phyloP scores from a whole-genome alignment of 2,329 filamentous ascomycete genomes.

The Cladosporium oxysporum region DNA sequence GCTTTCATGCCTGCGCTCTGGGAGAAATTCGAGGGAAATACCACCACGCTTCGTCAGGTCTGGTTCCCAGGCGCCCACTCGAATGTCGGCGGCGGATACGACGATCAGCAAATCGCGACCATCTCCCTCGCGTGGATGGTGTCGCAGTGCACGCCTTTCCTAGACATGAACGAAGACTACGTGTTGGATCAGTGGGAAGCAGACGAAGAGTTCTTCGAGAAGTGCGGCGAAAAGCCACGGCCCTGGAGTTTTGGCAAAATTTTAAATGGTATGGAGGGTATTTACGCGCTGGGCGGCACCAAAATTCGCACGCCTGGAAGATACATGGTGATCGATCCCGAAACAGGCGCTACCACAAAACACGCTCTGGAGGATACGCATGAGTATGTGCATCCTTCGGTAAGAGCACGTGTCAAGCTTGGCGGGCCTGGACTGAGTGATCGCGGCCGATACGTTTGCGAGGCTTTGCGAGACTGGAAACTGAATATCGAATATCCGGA shows the following conservation, averaged over 20 bases:
- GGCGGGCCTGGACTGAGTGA: slow-evolving; percentile 50
- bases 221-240: slow-evolving; percentile 42
- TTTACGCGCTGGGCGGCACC: slow-evolving; percentile 50
- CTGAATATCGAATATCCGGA: slow-evolving; percentile 46
- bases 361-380: slow-evolving; percentile 50
- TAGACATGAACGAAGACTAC: slow-evolving; percentile 51
- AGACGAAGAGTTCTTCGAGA: slow-evolving; percentile 48
- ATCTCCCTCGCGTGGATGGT: slow-evolving; percentile 61
- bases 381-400: slow-evolving; percentile 55
- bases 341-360: slow-evolving; percentile 43
- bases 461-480: slow-evolving; percentile 49
- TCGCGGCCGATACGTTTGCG: slow-evolving; percentile 47
- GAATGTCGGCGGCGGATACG: slow-evolving; percentile 49
- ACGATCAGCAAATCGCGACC: slow-evolving; percentile 51
- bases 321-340: slow-evolving; percentile 50
- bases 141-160: slow-evolving; percentile 50
- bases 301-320: slow-evolving; percentile 49
- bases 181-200: slow-evolving; percentile 50
- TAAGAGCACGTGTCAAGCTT: slow-evolving; percentile 47
- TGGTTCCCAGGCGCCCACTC: slow-evolving; percentile 52
- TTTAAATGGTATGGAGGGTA: slow-evolving; percentile 47
- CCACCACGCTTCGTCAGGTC: slow-evolving; percentile 48
- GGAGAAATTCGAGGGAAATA: slow-evolving; percentile 46
- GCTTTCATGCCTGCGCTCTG: slow-evolving; percentile 46
- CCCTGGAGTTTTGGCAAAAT: slow-evolving; percentile 54